phyloP scores from a whole-genome alignment of 139 green algal genomes.

The Chlorella sp. region DNA sequence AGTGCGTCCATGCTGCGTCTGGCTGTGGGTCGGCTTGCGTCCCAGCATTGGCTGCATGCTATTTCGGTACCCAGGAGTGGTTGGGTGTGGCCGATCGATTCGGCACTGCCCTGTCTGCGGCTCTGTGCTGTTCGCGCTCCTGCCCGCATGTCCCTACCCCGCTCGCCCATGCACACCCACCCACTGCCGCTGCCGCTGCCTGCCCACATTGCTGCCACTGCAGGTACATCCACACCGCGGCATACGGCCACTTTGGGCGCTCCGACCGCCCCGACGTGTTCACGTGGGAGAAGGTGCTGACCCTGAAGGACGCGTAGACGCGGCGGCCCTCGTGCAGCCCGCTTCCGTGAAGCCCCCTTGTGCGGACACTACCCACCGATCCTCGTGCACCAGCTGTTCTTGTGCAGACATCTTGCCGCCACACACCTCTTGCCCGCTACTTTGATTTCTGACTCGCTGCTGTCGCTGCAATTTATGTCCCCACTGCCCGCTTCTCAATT shows the following conservation, averaged over 20 bases:
- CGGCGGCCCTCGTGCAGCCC: neutral
- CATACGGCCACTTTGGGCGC: slow-evolving; percentile 97
- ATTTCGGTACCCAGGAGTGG: neutral
- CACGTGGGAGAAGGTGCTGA: slow-evolving; percentile 90
- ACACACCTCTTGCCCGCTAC: neutral
- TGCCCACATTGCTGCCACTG: neutral
- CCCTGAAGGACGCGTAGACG: slow-evolving; percentile 35
- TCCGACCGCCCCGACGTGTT: slow-evolving; percentile 88
- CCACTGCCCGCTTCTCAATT: neutral
- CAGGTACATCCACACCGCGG: slow-evolving; percentile 94
- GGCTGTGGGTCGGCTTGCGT: neutral
- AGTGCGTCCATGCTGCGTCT: neutral
- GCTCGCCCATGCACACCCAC: neutral
- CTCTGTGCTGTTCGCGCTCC: neutral
- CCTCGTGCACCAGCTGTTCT: too few species aligned
- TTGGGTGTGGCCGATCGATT: neutral
- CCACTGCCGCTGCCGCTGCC: neutral
- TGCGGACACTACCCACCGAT: too few species aligned
- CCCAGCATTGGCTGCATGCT: neutral
- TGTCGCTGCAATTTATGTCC: neutral
- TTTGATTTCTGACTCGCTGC: neutral
- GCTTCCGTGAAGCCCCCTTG: neutral
- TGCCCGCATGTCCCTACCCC: neutral
- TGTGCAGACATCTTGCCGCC: neutral
- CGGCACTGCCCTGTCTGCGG: too few species aligned